These are phyloP conservation scores for Batkoa obscura DNA, from an alignment of 371 early-diverging fungal genomes.

Conservation along the genomic window DNA sequence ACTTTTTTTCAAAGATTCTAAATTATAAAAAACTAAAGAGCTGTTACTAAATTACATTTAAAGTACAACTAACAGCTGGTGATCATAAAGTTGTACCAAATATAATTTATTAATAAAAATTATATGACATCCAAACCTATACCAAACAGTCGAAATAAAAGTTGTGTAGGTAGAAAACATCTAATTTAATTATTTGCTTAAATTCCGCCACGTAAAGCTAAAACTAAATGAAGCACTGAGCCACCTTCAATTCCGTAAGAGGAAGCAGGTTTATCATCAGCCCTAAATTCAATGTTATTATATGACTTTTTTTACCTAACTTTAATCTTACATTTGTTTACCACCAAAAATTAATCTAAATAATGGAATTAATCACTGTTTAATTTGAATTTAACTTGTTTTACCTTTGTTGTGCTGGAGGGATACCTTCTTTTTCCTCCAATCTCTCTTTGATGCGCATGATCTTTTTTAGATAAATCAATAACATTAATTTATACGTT, in stretches of 20 bases:
- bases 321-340: conserved; percentile 61
- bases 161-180: too few relatives aligned
- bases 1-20: too few relatives aligned
- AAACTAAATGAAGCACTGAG: conserved; percentile 87
- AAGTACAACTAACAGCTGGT: too few relatives aligned
- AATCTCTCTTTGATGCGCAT: conserved; percentile 81
- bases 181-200: not conserved
- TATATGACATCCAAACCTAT: too few relatives aligned
- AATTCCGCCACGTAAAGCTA: conserved; percentile 91
- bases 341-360: conserved; percentile 70
- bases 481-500: not conserved
- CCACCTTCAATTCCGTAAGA: conserved; percentile 74
- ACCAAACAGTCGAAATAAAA: too few relatives aligned
- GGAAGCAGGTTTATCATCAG: conserved; percentile 61
- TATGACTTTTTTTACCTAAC: not conserved
- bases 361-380: not conserved
- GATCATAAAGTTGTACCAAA: too few relatives aligned
- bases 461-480: conserved; percentile 25
- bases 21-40: too few relatives aligned
- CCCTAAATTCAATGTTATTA: conserved; percentile 24
- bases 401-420: conserved; percentile 81
- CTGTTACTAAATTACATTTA: too few relatives aligned
- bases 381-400: not conserved
- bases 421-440: conserved; percentile 94
- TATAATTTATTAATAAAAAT: too few relatives aligned